Base-by-base conservation (phyloP, 176 grass and related monocot genomes). In the Bothriochloa decipiens region DNA sequence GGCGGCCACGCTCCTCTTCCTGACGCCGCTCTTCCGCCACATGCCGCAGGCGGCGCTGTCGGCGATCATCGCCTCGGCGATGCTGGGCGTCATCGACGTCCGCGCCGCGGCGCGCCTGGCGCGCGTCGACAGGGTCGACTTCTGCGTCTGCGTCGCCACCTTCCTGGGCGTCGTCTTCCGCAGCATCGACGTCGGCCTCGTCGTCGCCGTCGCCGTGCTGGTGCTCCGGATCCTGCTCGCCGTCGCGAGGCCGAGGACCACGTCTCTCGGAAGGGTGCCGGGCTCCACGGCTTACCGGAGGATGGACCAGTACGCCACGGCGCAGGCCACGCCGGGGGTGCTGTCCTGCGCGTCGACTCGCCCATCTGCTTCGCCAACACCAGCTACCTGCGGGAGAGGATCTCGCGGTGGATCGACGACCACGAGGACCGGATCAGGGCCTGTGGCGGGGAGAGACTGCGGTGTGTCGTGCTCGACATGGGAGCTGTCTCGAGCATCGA, bases 401-500 rank as follows among this genome's bases (percentile, higher is more conserved):
- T 97, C 81, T 80, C 83, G 0, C 67, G 94, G 35, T 94, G 94
- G 92, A 86, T 94, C 13, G 77, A 84, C 7, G 86, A 94, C 0
- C 88, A 94, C 77, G 92, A 94, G 55, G 90, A 92, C 16, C 74
- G 42, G 25, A 78, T 85, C 42, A 83, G 66, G 39, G 47, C 77
- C 45, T 60, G 73, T 7, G 64, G 60, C 23, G 60, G 60, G 45
- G 78, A 70, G 70, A 80, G 32, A 11, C 45, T 92, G 74, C 77
- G 76, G 23, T 94, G 93, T 72, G 64, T 94, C 4, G 84, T 94
- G 26, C 81, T 97, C 2, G 94, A 97, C 69, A 82, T 97, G 87
- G 68, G 92, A 88, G 92, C 95, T 46, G 90, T 94, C 8, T 84
- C 74, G 15, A 87, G 86, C 74, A 97, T 97, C n/a, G 92, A 94